Evolutionary conservation across 1,139 yeast species (phyloP), one percentile per base, ranked within the genome.

Genomic region (Kodamaea sp.): DNA sequence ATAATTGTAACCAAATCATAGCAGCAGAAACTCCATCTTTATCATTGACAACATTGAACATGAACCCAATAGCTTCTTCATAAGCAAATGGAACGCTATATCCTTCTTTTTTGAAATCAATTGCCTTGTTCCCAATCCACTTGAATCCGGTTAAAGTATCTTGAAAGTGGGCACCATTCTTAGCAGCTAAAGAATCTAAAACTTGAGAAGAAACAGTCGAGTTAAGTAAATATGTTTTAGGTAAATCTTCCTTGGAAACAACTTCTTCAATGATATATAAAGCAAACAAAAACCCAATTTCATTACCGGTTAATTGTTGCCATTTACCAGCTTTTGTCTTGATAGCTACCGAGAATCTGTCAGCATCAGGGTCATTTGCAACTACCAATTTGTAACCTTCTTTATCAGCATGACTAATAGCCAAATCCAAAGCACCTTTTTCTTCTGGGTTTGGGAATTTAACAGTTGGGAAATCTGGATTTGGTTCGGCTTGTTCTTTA

Each of bases 341-440:
- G 2, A 92, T 81, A 0, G 81, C 84, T 6, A 80, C 85, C 32
- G 88, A 81, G 58, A 90, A 90, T 43, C 98, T 70, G 59, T 92
- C 98, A 1, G 97, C 98, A 62, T 92, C 97, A 0, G 98, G 97
- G 55, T 92, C 98, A 57, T 84, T 90, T 2, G 97, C 96, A 6
- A 92, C 52, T 2, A 90, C 92, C 32, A 89, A 58, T 5, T 65
- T 57, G 26, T 75, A 58, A 0, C 68, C 73, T 11, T 55, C 47
- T 1, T 52, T 53, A n/a, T 74, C 70, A 1, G 89, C 92, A 2
- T 64, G 58, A 10, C 58, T 43, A 25, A 82, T 81, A 0, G 96
- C 92, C 37, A 83, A 55, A 47, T 81, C 84, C 43, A 92, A 67
- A 0, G 97, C 97, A 2, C 97, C 97, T 45, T 79, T 78, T 55